Evolutionary conservation across 2,329 filamentous ascomycete genomes (phyloP), one percentile per base, ranked within the genome.

Genomic region (Xylariaceae sp.): DNA sequence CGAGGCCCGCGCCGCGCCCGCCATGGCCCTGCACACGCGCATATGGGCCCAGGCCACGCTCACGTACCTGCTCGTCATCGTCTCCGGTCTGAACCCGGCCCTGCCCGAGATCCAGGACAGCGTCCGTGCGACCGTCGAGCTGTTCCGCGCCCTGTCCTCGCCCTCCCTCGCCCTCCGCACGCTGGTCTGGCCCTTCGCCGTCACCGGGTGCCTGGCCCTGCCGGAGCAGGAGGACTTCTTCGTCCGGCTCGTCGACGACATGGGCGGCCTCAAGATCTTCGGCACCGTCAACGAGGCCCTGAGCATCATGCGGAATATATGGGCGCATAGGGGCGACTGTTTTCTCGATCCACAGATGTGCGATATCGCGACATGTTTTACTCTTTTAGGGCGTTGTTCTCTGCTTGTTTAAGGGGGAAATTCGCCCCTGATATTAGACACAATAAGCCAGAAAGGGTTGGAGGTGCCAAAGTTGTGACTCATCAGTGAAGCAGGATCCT

Each of bases 41-140:
- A 53, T 58, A 31, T 58, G 52, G 53, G 55, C 54, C 5, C 55
- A 52, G 17, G 52, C 56, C 2, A 40, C 55, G 5, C 31, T 54
- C 11, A 48, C 53, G 2, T 57, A 54, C 38, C 37, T 56, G n/a
- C 19, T 43, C 5, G 48, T 55, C 7, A 41, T 55, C 7, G 47
- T 51, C 3, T 54, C 52, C 1, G 56, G 55, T 3, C 46, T 51
- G 21, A 44, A 50, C 33, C 47, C 54, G 2, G 34, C 40, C 5
- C 32, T 47, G 12, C 50, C 46, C 24, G 49, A 52, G 12, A 50
- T 55, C 17, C 39, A 33, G 4, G 39, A 23, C 23, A 49, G 49
- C 27, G 50, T 57, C 1, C 19, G 29, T 6, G 41, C 40, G n/a
- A 50, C 46, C 9, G 42, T 55, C 16, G 41, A 42, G 8, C 41